Evolutionary conservation across 2,329 filamentous ascomycete species (phyloP).

Genomic region (Lachnellula occidentalis): DNA sequence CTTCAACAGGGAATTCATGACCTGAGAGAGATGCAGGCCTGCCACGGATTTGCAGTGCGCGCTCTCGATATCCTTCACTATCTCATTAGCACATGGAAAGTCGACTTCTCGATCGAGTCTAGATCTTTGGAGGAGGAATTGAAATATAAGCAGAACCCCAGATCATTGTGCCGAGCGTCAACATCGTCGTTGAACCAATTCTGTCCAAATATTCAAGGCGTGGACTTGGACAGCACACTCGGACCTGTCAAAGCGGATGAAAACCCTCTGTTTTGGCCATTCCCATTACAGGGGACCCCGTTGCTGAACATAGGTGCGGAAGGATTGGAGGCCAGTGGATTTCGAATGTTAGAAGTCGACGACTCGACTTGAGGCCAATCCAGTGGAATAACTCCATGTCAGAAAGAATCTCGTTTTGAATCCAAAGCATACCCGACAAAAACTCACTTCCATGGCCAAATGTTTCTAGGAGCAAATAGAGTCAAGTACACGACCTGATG

Average conservation of each 20-base stretch:
- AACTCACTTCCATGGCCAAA: too few species aligned
- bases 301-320: constrained; percentile 11
- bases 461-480: too few species aligned
- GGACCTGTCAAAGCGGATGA: constrained; percentile 4
- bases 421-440: too few species aligned
- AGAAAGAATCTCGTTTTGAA: too few species aligned
- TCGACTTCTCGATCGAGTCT: constrained; percentile 43
- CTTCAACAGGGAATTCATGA: constrained; percentile 51
- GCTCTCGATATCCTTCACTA: constrained; percentile 45
- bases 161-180: constrained; percentile 11
- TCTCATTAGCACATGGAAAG: constrained; percentile 53
- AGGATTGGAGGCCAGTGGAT: constrained; percentile 17
- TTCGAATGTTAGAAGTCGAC: constrained; percentile 11
- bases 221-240: constrained; percentile 30
- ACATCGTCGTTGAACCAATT: constrained; percentile 21
- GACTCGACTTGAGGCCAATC: not conserved
- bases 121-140: constrained; percentile 28
- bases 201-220: constrained; percentile 17
- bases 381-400: not conserved
- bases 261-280: constrained; percentile 28
- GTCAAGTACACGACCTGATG: too few species aligned
- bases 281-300: constrained; percentile 28
- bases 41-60: constrained; percentile 26
- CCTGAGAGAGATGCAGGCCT: constrained; percentile 53
- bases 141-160: constrained; percentile 35